Evolutionary conservation across 176 grass and related monocot species (phyloP), one percentile per base, ranked within the genome.

Genomic region (Musa schizocarpa): DNA sequence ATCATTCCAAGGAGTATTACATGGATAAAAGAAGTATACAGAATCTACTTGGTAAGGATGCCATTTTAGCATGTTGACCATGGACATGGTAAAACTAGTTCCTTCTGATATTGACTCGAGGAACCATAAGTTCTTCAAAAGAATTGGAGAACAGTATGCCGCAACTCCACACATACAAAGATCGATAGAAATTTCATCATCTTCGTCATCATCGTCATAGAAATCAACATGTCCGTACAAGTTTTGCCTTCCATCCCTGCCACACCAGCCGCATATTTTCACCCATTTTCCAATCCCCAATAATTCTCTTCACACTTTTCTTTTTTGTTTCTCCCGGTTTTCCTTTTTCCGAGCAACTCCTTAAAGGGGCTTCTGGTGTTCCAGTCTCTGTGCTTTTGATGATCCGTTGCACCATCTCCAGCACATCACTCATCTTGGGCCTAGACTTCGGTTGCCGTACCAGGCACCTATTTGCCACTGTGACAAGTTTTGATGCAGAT

Each of bases 371-470:
- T 82, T 91, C 82, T 1, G 90, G 90, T 0, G 84, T 27, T 17
- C 86, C 91, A 1, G 63, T 66, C 52, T 89, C 95, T 2, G 81
- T 2, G 25, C 56, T 81, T 9, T 92, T 74, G 0, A 92, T 51
- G 17, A 94, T 87, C 69, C 73, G 86, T 52, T 87, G 80, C 14
- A 99, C 77, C 86, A 99, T 94, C 48, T 92, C 88, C 19, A 94
- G 81, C 82, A 94, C 91, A 61, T 94, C 95, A 3, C 95, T 94
- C 95, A 99, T 99, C 81, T 92, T 99, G 7, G 88, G 95, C 51
- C 95, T 84, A 19, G 88, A 82, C 65, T 94, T 99, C 0, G 95
- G 86, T 50, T 87, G 43, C 58, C 95, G 85, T 9, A 94, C 78
- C 0, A 99, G 84, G 63, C 95, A 99, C 65, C 85, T 87, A 74